These are phyloP conservation scores for Chaetomium cochliodes DNA, from an alignment of 495 filamentous ascomycete species.

Conservation along the genomic window DNA sequence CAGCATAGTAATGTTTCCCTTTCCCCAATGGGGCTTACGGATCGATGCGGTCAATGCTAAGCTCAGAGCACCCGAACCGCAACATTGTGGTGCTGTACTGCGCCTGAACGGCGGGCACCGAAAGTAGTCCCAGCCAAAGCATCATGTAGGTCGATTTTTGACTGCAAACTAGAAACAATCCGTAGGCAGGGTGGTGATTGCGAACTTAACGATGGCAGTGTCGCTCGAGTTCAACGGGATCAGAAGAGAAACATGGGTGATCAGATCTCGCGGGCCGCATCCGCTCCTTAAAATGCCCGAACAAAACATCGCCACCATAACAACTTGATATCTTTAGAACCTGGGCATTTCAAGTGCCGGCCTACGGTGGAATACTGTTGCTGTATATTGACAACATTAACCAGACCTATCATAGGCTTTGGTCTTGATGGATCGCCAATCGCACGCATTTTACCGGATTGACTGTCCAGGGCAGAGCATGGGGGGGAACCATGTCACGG, in stretches of 20 bases:
- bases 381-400: slow-evolving; percentile 1
- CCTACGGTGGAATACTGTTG: background rate
- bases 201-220: background rate
- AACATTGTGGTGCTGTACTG: slow-evolving; percentile 41
- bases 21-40: slow-evolving; percentile 20
- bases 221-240: background rate
- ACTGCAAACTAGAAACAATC: background rate
- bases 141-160: slow-evolving; percentile 28
- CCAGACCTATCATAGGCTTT: slow-evolving; percentile 13
- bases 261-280: background rate
- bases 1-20: background rate
- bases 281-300: slow-evolving; percentile 4
- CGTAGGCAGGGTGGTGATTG: too few species aligned
- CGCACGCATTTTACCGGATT: slow-evolving; percentile 20
- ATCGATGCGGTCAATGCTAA: slow-evolving; percentile 44
- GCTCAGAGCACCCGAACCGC: slow-evolving; percentile 46
- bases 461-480: background rate
- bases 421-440: slow-evolving; percentile 6
- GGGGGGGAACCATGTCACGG: background rate
- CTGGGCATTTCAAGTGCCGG: slow-evolving; percentile 17
- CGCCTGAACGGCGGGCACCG: slow-evolving; percentile 37
- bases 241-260: background rate
- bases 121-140: slow-evolving; percentile 38
- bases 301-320: background rate
- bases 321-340: background rate